Percentiles rank a stretch among this genome's conserved stretches.
Conservation (phyloP, 169 alveolate species). For the Plasmodium falciparum region DNA sequence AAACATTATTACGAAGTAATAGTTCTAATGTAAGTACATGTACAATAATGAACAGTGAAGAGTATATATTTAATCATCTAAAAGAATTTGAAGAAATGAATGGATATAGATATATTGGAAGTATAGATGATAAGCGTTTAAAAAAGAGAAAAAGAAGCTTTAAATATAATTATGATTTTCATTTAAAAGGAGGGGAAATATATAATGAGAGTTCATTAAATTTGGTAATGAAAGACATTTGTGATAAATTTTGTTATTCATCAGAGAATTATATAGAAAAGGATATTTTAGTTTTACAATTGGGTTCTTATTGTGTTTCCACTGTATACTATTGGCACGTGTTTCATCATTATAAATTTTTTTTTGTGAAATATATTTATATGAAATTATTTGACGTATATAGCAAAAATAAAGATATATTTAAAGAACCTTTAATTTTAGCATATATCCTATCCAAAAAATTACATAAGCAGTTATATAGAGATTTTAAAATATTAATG, state of each 20-base stretch:
- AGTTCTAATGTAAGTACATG: slow-evolving; percentile 2
- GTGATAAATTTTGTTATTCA: slow-evolving; percentile 29
- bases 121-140: slow-evolving; percentile 41
- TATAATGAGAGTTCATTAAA: slow-evolving; percentile 24
- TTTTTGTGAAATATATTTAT: slow-evolving; percentile 62
- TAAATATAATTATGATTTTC: slow-evolving; percentile 7
- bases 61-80: slow-evolving; percentile 18
- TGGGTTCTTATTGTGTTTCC: slow-evolving; percentile 59
- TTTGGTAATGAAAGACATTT: slow-evolving; percentile 25
- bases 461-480: slow-evolving; percentile 38
- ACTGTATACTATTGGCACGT: slow-evolving; percentile 77
- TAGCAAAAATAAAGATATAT: slow-evolving; percentile 46
- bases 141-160: slow-evolving; percentile 16
- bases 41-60: slow-evolving; percentile 25
- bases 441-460: slow-evolving; percentile 60
- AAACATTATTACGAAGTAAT: slow-evolving; percentile 1
- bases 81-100: slow-evolving; percentile 26
- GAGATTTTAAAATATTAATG: slow-evolving; percentile 54
- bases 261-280: slow-evolving; percentile 68
- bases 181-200: background rate
- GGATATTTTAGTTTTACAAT: slow-evolving; percentile 68
- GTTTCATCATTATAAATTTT: slow-evolving; percentile 73
- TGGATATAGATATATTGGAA: slow-evolving; percentile 22
- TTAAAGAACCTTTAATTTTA: slow-evolving; percentile 63
- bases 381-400: slow-evolving; percentile 22